Evolutionary conservation across 176 grass and related monocot genomes (phyloP).

Genomic region (Olyra latifolia): DNA sequence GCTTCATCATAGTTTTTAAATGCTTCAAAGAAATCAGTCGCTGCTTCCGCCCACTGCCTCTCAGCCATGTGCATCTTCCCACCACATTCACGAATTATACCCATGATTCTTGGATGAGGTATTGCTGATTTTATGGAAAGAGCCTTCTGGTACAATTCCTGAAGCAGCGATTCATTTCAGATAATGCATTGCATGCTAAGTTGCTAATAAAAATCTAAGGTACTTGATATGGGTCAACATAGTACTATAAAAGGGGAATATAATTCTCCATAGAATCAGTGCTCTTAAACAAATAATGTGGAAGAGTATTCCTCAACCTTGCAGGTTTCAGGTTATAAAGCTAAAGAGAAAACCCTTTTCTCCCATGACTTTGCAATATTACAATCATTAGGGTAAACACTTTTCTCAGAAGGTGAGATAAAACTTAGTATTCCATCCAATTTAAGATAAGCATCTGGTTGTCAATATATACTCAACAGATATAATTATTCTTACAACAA

Average conservation of each 20-base stretch:
- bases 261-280: slow-evolving; percentile 1
- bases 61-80: slow-evolving; percentile 99
- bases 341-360: background rate
- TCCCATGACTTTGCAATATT: background rate
- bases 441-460: background rate
- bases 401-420: background rate
- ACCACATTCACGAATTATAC: slow-evolving; percentile 99
- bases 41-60: slow-evolving; percentile 87
- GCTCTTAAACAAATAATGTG: background rate
- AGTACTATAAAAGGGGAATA: background rate
- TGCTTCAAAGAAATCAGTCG: slow-evolving; percentile 99
- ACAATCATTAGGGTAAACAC: background rate
- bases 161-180: slow-evolving; percentile 32
- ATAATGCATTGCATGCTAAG: slow-evolving; percentile 14
- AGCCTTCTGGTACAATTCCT: slow-evolving; percentile 91
- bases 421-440: background rate
- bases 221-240: background rate
- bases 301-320: background rate
- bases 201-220: background rate
- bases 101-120: slow-evolving; percentile 99
- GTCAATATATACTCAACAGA: background rate
- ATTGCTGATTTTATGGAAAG: slow-evolving; percentile 99
- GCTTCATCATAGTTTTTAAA: slow-evolving; percentile 99
- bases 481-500: background rate
- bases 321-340: slow-evolving; percentile 12